These are phyloP conservation scores for Stropharia rugosoannulata DNA, from an alignment of 768 basidiomycete genomes.

Conservation along the genomic window DNA sequence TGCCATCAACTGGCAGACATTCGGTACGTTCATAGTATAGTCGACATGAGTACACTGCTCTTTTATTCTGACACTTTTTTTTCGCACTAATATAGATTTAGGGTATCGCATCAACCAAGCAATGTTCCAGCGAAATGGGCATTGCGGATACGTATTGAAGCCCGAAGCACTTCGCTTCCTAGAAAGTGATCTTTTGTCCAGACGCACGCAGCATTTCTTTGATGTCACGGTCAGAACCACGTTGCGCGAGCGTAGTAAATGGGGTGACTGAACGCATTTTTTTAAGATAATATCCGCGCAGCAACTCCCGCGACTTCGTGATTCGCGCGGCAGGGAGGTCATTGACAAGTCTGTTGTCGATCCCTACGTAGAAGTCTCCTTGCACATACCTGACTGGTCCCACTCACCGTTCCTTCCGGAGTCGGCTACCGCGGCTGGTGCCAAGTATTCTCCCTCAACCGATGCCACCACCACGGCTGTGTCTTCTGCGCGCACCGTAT, in stretches of 20 bases:
- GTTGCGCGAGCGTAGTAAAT: background rate
- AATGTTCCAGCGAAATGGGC: slow-evolving; percentile 92
- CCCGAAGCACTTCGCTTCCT: slow-evolving; percentile 67
- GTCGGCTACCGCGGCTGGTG: slow-evolving; percentile 12
- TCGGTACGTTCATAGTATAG: slow-evolving; percentile 51
- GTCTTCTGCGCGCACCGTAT: slow-evolving; percentile 38
- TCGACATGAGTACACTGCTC: background rate
- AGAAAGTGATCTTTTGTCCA: slow-evolving; percentile 59
- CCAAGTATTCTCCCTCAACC: slow-evolving; percentile 14
- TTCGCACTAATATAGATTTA: slow-evolving; percentile 52
- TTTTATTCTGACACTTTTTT: slow-evolving; percentile 1
- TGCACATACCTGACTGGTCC: slow-evolving; percentile 81
- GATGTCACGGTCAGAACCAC: slow-evolving; percentile 27
- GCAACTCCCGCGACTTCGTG: slow-evolving; percentile 80
- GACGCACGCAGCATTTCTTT: slow-evolving; percentile 59
- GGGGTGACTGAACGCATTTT: background rate
- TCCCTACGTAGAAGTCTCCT: slow-evolving; percentile 68
- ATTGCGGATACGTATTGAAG: slow-evolving; percentile 91
- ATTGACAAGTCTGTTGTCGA: slow-evolving; percentile 51
- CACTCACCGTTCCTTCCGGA: slow-evolving; percentile 26
- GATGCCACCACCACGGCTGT: slow-evolving; percentile 12
- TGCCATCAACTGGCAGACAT: slow-evolving; percentile 97
- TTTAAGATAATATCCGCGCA: slow-evolving; percentile 64
- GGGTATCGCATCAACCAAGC: slow-evolving; percentile 94
- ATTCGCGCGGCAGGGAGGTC: slow-evolving; percentile 65